Evolutionary conservation across 768 basidiomycete genomes (phyloP).

Genomic region (Lenzites betulinus): DNA sequence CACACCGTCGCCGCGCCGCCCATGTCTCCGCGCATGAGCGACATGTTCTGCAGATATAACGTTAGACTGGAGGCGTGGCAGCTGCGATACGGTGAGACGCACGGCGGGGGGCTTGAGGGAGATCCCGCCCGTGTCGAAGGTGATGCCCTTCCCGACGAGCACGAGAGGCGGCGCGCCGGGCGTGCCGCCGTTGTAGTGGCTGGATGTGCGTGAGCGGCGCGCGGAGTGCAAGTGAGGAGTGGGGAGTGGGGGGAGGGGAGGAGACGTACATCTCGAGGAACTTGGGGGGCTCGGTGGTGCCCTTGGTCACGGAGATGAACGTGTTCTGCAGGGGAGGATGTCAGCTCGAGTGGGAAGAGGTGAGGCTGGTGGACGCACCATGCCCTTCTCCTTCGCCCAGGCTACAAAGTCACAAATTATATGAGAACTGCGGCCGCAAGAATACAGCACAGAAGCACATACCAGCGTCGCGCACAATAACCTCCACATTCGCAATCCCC

Average conservation of each 20-base stretch:
- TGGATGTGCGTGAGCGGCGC: conserved; percentile 29
- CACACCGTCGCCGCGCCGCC: conserved; percentile 84
- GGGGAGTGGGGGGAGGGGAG: background rate
- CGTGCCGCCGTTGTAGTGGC: conserved; percentile 80
- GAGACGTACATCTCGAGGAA: conserved; percentile 75
- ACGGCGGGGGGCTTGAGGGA: conserved; percentile 77
- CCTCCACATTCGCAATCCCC: conserved; percentile 65
- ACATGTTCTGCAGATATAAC: conserved; percentile 59
- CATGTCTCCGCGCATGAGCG: conserved; percentile 87
- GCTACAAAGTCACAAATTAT: conserved; percentile 37
- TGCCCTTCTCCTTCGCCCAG: conserved; percentile 84
- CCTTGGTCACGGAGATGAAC: conserved; percentile 86
- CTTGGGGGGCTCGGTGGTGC: conserved; percentile 81
- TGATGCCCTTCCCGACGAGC: conserved; percentile 87
- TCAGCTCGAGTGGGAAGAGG: background rate
- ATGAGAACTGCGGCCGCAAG: too few relatives aligned
- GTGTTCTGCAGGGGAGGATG: conserved; percentile 39
- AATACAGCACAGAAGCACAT: conserved; percentile 1
- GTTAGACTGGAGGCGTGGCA: background rate
- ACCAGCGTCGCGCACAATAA: conserved; percentile 78
- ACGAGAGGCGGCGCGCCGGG: conserved; percentile 62
- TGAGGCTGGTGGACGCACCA: conserved; percentile 47
- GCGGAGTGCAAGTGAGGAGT: background rate
- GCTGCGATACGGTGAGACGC: conserved; percentile 29
- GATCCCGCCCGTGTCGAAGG: conserved; percentile 89